Evolutionary conservation across 805 yeast species (phyloP).

Genomic region (Ogataea nitratoaversa): DNA sequence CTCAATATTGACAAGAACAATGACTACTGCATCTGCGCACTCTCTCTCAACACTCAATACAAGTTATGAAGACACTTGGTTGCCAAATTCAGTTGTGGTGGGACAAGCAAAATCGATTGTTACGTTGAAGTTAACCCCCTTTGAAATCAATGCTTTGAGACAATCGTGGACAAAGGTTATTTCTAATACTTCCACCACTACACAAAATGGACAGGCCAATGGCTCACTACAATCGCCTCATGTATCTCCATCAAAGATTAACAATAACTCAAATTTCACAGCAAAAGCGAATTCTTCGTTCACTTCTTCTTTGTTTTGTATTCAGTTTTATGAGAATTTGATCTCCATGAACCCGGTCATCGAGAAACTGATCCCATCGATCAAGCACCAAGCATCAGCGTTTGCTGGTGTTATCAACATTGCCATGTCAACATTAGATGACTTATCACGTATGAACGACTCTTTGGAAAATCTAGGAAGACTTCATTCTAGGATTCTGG

Average conservation of each 20-base stretch:
- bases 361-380: slow-evolving; percentile 65
- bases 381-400: slow-evolving; percentile 73
- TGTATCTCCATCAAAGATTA: background rate
- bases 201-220: background rate
- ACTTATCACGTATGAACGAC: slow-evolving; percentile 52
- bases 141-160: slow-evolving; percentile 42
- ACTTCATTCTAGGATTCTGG: slow-evolving; percentile 69
- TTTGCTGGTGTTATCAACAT: slow-evolving; percentile 74
- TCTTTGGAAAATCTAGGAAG: slow-evolving; percentile 64
- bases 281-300: slow-evolving; percentile 27
- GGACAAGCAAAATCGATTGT: slow-evolving; percentile 22
- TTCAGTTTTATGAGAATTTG: slow-evolving; percentile 71
- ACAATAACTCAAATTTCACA: slow-evolving; percentile 1
- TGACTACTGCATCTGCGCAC: slow-evolving; percentile 24
- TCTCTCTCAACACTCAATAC: slow-evolving; percentile 25
- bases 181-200: slow-evolving; percentile 8
- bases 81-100: slow-evolving; percentile 30
- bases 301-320: slow-evolving; percentile 62
- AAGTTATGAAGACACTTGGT: slow-evolving; percentile 30
- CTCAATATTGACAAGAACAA: slow-evolving; percentile 19
- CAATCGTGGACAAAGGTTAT: slow-evolving; percentile 44
- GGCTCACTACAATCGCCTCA: background rate
- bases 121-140: slow-evolving; percentile 22
- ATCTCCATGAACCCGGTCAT: slow-evolving; percentile 56
- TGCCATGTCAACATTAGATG: slow-evolving; percentile 62